Conservation (phyloP, 805 yeast species). For the Candida oleophila region DNA sequence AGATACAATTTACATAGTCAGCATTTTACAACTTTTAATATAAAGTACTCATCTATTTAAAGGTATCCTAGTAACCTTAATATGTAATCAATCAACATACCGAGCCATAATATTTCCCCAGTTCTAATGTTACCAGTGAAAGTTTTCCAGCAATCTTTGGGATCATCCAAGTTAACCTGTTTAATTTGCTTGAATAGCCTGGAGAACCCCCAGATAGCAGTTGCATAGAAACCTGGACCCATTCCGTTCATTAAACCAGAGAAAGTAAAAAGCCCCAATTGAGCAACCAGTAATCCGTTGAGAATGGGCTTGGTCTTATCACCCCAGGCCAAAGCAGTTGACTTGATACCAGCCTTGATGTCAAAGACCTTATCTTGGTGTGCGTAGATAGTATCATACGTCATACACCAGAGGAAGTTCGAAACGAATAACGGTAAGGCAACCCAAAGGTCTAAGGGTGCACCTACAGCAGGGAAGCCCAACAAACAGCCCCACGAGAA, state of each 20-base stretch:
- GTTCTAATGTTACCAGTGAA: conserved; percentile 77
- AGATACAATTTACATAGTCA: too few relatives aligned
- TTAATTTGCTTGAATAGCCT: conserved; percentile 68
- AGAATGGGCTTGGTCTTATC: conserved; percentile 68
- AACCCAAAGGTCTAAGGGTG: conserved; percentile 66
- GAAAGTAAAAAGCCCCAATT: conserved; percentile 57
- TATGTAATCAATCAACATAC: conserved; percentile 65
- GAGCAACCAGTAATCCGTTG: conserved; percentile 62
- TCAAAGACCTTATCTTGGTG: conserved; percentile 95
- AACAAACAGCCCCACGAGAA: conserved; percentile 93
- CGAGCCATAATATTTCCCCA: conserved; percentile 65
- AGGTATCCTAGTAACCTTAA: conserved; percentile 47
- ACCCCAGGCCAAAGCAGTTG: conserved; percentile 96
- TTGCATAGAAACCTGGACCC: conserved; percentile 82
- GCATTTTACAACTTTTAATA: background rate
- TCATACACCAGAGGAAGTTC: conserved; percentile 89
- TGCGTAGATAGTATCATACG: conserved; percentile 94
- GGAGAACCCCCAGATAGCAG: conserved; percentile 65
- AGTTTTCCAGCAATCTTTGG: conserved; percentile 78
- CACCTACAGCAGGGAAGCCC: conserved; percentile 96
- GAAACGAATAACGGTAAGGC: conserved; percentile 78
- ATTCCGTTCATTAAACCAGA: conserved; percentile 76
- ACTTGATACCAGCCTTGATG: conserved; percentile 85
- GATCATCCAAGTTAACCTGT: conserved; percentile 75
- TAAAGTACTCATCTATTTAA: conserved; percentile 19